Percentiles rank a stretch among this genome's conserved stretches.
phyloP scores from a whole-genome alignment of 1,284 basidiomycete species.

The Porodaedalea pini region DNA sequence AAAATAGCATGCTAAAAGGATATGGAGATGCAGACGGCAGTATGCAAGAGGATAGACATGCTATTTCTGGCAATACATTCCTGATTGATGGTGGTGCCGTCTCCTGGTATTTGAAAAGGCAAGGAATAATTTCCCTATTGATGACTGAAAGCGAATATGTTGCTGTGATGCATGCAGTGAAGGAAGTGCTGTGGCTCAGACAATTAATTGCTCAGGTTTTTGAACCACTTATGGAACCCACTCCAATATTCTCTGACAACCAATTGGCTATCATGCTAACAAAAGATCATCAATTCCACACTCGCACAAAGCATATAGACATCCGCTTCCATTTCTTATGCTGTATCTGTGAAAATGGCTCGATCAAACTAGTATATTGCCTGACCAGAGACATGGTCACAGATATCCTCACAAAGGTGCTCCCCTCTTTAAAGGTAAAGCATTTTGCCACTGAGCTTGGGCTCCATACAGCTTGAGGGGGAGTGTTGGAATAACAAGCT shows the following conservation, averaged over 20 bases:
- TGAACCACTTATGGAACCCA: slow-evolving; percentile 3
- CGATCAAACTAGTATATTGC: slow-evolving; percentile 17
- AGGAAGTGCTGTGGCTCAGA: slow-evolving; percentile 26
- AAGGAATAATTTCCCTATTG: slow-evolving; percentile 19
- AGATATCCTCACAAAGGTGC: slow-evolving; percentile 23
- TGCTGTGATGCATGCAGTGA: slow-evolving; percentile 19
- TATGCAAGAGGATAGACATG: slow-evolving; percentile 15
- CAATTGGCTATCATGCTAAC: slow-evolving; percentile 26
- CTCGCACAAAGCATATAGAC: slow-evolving; percentile 33
- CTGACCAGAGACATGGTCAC: slow-evolving; percentile 20
- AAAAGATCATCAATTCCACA: slow-evolving; percentile 27
- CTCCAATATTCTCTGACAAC: slow-evolving; percentile 28
- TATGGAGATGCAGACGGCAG: slow-evolving; percentile 20
- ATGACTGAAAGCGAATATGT: slow-evolving; percentile 22
- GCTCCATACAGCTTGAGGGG: no score
- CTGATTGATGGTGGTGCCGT: slow-evolving; percentile 16
- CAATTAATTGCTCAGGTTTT: slow-evolving; percentile 21
- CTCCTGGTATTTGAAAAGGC: slow-evolving; percentile 23
- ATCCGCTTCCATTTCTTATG: slow-evolving; percentile 27
- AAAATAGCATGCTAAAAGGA: not conserved
- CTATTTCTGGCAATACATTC: slow-evolving; percentile 21
- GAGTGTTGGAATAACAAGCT: no score
- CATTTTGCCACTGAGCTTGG: not conserved
- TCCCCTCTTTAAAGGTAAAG: slow-evolving; percentile 3
- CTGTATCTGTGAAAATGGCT: slow-evolving; percentile 21